Evolutionary conservation across 441 rosid species (phyloP).

Genomic region (Theobroma grandiflorum): DNA sequence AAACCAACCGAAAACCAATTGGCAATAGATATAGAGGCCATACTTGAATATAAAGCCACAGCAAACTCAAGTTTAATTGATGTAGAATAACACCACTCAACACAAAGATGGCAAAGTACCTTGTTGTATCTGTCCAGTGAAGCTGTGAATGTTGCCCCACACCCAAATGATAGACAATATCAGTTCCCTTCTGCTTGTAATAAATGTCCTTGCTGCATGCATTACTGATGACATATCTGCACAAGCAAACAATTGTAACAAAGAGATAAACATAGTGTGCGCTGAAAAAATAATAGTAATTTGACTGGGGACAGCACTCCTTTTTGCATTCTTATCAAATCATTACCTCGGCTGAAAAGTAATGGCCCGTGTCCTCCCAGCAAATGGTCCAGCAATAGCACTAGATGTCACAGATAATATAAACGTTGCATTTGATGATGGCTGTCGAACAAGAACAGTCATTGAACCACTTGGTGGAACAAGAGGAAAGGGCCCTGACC

Average conservation of each 20-base stretch:
- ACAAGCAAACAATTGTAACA: slow-evolving; percentile 34
- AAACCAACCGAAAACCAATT: neutral
- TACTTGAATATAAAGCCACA: slow-evolving; percentile 5
- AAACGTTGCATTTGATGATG: slow-evolving; percentile 69
- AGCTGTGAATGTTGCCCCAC: slow-evolving; percentile 87
- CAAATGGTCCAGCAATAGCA: slow-evolving; percentile 70
- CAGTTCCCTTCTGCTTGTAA: slow-evolving; percentile 94
- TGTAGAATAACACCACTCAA: slow-evolving; percentile 9
- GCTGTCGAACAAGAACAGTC: slow-evolving; percentile 76
- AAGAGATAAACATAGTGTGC: neutral
- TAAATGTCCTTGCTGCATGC: slow-evolving; percentile 86
- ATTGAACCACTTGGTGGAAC: slow-evolving; percentile 88
- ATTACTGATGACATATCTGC: slow-evolving; percentile 91
- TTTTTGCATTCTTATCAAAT: slow-evolving; percentile 20
- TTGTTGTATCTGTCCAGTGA: slow-evolving; percentile 83
- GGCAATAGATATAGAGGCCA: neutral
- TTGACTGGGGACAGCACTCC: neutral
- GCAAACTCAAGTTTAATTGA: neutral
- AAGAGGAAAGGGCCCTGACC: slow-evolving; percentile 88
- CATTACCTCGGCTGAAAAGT: slow-evolving; percentile 93
- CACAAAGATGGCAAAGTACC: slow-evolving; percentile 53
- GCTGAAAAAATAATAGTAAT: slow-evolving; percentile 3
- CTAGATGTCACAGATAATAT: slow-evolving; percentile 81
- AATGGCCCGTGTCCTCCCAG: slow-evolving; percentile 83
- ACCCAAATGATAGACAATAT: slow-evolving; percentile 67